Evolutionary conservation across 2,329 filamentous ascomycete species (phyloP).

Genomic region (Tolypocladium capitatum): DNA sequence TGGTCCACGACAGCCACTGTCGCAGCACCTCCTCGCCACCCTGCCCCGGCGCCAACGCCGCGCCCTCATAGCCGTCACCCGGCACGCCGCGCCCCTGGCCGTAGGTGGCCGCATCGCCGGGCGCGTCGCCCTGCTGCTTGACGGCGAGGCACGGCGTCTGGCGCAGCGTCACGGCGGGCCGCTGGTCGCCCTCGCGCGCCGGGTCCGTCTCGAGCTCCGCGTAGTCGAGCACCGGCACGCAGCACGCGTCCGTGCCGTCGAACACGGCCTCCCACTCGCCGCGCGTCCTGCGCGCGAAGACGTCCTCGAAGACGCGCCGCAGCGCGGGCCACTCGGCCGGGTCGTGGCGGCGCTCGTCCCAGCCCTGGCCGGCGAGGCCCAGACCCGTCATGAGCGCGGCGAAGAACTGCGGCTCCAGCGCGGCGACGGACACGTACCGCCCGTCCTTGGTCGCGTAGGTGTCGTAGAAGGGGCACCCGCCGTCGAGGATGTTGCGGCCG

Average conservation of each 20-base stretch:
- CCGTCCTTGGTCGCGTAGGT: slow-evolving; percentile 77
- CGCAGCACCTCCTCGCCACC: slow-evolving; percentile 58
- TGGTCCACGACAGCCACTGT: slow-evolving; percentile 67
- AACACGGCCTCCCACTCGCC: slow-evolving; percentile 76
- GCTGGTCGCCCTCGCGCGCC: slow-evolving; percentile 51
- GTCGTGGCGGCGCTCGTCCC: slow-evolving; percentile 44
- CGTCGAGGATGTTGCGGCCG: slow-evolving; percentile 69
- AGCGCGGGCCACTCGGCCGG: slow-evolving; percentile 55
- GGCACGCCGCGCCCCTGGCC: slow-evolving; percentile 54
- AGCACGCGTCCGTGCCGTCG: slow-evolving; percentile 84
- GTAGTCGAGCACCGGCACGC: slow-evolving; percentile 73
- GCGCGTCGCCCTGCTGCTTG: slow-evolving; percentile 24
- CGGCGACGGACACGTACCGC: slow-evolving; percentile 75
- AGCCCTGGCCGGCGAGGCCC: slow-evolving; percentile 36
- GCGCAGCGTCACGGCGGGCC: slow-evolving; percentile 55
- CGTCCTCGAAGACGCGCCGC: slow-evolving; percentile 41
- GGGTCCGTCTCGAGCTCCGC: slow-evolving; percentile 47
- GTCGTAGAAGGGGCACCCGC: slow-evolving; percentile 78
- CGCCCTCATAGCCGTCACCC: slow-evolving; percentile 54
- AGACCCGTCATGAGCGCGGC: slow-evolving; percentile 52
- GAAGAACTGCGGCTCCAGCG: slow-evolving; percentile 82
- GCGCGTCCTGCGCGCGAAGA: slow-evolving; percentile 59
- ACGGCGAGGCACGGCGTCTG: slow-evolving; percentile 57
- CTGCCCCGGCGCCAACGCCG: slow-evolving; percentile 48
- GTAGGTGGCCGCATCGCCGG: slow-evolving; percentile 21